phyloP scores from a whole-genome alignment of 805 yeast genomes.

The Candida railenensis region DNA sequence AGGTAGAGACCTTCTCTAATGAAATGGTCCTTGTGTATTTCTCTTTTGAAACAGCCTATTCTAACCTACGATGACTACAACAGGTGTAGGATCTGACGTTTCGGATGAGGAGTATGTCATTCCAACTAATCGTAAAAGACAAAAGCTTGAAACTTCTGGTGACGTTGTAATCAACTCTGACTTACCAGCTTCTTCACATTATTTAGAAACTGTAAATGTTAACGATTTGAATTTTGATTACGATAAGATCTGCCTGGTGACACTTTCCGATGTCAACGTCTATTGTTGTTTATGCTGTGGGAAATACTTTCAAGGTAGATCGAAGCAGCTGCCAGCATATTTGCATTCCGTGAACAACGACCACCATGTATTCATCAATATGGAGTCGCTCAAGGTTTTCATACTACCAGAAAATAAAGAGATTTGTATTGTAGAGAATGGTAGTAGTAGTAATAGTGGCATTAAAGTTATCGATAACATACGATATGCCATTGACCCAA shows the following conservation, averaged over 20 bases:
- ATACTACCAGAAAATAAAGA: slow-evolving; percentile 64
- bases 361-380: slow-evolving; percentile 64
- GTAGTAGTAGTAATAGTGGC: slow-evolving; percentile 10
- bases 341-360: slow-evolving; percentile 60
- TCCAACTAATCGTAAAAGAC: background rate
- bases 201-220: slow-evolving; percentile 45
- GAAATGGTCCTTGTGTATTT: too few species aligned
- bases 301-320: slow-evolving; percentile 68
- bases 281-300: slow-evolving; percentile 78
- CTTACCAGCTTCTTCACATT: slow-evolving; percentile 13
- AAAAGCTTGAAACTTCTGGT: background rate
- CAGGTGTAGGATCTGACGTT: background rate
- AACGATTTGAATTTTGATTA: slow-evolving; percentile 62
- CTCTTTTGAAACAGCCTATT: background rate
- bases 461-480: slow-evolving; percentile 48
- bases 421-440: slow-evolving; percentile 4
- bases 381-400: slow-evolving; percentile 49
- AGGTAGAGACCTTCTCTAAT: too few species aligned
- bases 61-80: background rate
- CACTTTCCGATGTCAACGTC: slow-evolving; percentile 59
- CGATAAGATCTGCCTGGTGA: slow-evolving; percentile 63
- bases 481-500: slow-evolving; percentile 51
- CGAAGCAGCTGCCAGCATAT: slow-evolving; percentile 63
- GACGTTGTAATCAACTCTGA: background rate
- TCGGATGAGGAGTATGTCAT: background rate